Evolutionary conservation across 176 grass and related monocot species (phyloP), one percentile per base, ranked within the genome.

Genomic region (Oryza punctata): DNA sequence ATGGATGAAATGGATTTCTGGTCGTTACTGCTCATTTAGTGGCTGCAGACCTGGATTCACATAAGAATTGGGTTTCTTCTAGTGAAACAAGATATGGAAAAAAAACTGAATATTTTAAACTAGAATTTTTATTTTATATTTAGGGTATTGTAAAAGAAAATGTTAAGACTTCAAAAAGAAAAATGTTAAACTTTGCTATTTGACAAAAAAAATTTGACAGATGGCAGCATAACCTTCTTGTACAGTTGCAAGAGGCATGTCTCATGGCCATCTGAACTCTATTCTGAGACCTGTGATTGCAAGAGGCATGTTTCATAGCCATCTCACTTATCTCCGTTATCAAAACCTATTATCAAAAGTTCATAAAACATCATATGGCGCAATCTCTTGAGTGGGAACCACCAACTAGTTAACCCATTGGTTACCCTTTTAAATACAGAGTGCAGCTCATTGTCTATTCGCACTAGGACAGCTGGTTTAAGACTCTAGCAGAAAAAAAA

Each of bases 401-500:
- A 12, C 69, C n/a, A 70, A 69, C 19, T 3, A 40, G 33, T 69
- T 40, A 69, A 37, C 16, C 28, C n/a, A 81, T 5, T 60, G 67
- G 33, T 54, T 54, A 69, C 77, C 40, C 29, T 63, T 61, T 61
- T 19, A 60, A 26, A 72, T 72, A 72, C 6, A 49, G 27, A 47
- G 69, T 45, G 43, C 6, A 3, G 66, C 40, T 18, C 30, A 4
- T 44, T 29, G 2, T 12, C 15, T 7, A 32, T 73, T 74, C 25
- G 14, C 30, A 12, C 13, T 7, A 33, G 12, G 12, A 75, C 37
- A 57, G 61, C 61, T 73, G 26, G 19, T 61, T 76, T 60, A 33
- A 67, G 47, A 21, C 80, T 68, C 7, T 50, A 23, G 72, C 38
- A 60, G 8, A 12, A 70, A 83, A 70, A 83, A 83, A 83, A 83